phyloP scores from a whole-genome alignment of 352 stramenopile genomes.

The Globisporangium viniferum region DNA sequence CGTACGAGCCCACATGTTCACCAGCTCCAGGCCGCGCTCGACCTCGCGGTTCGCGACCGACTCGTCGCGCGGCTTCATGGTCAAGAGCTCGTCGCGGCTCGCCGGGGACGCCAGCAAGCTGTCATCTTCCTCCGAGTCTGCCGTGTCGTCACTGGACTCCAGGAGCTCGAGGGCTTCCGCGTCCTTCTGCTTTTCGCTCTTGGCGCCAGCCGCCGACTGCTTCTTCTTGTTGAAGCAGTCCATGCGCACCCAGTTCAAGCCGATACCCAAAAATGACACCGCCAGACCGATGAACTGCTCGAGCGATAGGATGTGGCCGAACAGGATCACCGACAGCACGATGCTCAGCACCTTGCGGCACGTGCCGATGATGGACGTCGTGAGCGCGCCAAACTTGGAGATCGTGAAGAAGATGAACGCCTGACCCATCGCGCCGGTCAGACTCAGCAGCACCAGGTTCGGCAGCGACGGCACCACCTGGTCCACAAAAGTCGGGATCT shows the following conservation, averaged over 20 bases:
- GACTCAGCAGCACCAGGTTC: slow-evolving; percentile 66
- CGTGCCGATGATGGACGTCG: slow-evolving; percentile 82
- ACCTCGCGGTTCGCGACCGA: slow-evolving; percentile 38
- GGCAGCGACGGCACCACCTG: slow-evolving; percentile 55
- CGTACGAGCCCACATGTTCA: slow-evolving; percentile 51
- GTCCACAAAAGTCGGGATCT: slow-evolving; percentile 62
- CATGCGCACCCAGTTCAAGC: slow-evolving; percentile 75
- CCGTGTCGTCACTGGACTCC: slow-evolving; percentile 62
- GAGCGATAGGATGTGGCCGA: slow-evolving; percentile 68
- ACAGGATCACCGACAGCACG: slow-evolving; percentile 79
- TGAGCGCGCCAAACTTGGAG: slow-evolving; percentile 82
- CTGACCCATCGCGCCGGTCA: slow-evolving; percentile 74
- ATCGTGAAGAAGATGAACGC: slow-evolving; percentile 88
- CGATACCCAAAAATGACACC: slow-evolving; percentile 69
- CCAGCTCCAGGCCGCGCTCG: slow-evolving; percentile 57
- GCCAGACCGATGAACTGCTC: slow-evolving; percentile 65
- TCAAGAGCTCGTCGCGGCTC: slow-evolving; percentile 23
- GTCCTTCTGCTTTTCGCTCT: slow-evolving; percentile 26
- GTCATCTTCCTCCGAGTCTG: slow-evolving; percentile 55
- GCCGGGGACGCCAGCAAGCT: slow-evolving; percentile 16
- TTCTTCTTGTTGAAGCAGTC: slow-evolving; percentile 44
- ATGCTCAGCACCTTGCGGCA: slow-evolving; percentile 86
- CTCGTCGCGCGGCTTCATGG: slow-evolving; percentile 32
- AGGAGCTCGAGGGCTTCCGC: slow-evolving; percentile 50
- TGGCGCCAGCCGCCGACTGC: background rate